Evolutionary conservation across 2,329 filamentous ascomycete genomes (phyloP).

Genomic region (Sporothrix schenckii): DNA sequence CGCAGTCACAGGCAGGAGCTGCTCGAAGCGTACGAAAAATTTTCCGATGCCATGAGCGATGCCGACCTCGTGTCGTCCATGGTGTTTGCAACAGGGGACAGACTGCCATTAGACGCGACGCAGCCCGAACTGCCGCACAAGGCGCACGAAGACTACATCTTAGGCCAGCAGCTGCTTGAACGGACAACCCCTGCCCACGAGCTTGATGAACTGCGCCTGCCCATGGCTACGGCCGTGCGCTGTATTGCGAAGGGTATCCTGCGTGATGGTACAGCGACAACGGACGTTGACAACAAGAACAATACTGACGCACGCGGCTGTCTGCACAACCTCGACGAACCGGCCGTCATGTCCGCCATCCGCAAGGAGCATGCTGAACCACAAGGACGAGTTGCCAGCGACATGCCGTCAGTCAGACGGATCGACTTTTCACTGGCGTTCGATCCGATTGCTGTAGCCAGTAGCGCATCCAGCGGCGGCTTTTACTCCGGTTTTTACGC

Average conservation of each 20-base stretch:
- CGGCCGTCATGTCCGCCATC: constrained; percentile 44
- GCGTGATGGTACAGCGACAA: constrained; percentile 29
- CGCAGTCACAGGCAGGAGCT: constrained; percentile 38
- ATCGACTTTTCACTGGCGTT: constrained; percentile 62
- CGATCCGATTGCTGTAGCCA: constrained; percentile 60
- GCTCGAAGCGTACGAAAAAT: constrained; percentile 57
- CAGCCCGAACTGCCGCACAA: constrained; percentile 58
- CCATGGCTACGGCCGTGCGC: constrained; percentile 44
- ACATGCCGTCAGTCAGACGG: constrained; percentile 46
- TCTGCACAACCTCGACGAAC: constrained; percentile 42
- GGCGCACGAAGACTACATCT: constrained; percentile 54
- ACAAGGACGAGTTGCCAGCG: constrained; percentile 42
- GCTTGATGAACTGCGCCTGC: constrained; percentile 39
- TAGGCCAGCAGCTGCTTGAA: constrained; percentile 55
- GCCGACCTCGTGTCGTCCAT: constrained; percentile 63
- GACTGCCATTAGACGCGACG: constrained; percentile 62
- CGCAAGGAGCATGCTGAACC: constrained; percentile 45
- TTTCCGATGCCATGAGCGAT: constrained; percentile 64
- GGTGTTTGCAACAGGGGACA: constrained; percentile 49
- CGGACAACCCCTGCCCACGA: constrained; percentile 46
- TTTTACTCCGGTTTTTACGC: constrained; percentile 35
- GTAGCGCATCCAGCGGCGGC: constrained; percentile 36
- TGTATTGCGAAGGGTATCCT: constrained; percentile 43
- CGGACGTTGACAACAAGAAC: not conserved
- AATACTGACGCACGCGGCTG: constrained; percentile 12